A percentile compares a stretch with the other conserved stretches of the same genome.
These are phyloP conservation scores for Balakata baccata DNA, from an alignment of 345 rosid genomes.

Conservation along the genomic window DNA sequence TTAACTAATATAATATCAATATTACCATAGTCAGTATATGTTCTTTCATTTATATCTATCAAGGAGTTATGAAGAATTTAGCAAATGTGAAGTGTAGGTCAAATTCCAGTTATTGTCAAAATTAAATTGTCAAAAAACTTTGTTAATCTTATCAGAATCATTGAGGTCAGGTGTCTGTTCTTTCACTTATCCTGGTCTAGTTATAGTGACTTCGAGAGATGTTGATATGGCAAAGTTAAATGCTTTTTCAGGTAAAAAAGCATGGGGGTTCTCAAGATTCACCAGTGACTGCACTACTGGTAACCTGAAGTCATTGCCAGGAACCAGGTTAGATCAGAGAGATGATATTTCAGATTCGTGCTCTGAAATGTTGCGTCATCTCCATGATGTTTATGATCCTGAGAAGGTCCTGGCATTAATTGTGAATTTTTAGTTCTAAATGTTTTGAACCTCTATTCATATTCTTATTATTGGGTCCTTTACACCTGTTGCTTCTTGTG, in stretches of 20 bases:
- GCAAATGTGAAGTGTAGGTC: background rate
- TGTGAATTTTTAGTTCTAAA: background rate
- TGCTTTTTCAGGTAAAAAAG: constrained; percentile 52
- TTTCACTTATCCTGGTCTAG: constrained; percentile 5
- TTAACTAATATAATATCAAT: too few species aligned
- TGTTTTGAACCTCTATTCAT: constrained; percentile 3
- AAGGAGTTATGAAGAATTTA: background rate
- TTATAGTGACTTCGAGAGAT: constrained; percentile 12
- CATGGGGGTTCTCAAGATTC: constrained; percentile 86
- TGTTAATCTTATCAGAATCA: background rate
- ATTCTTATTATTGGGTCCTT: constrained; percentile 11
- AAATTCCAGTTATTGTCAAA: background rate
- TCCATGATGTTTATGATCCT: constrained; percentile 90
- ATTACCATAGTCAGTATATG: background rate
- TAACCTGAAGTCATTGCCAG: constrained; percentile 49
- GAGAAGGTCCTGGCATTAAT: constrained; percentile 50
- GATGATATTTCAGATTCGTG: constrained; percentile 75
- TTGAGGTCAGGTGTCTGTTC: background rate
- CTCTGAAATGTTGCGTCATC: constrained; percentile 90
- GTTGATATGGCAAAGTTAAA: constrained; percentile 8
- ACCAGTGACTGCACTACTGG: constrained; percentile 85
- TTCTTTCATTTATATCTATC: background rate
- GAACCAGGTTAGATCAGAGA: constrained; percentile 59
- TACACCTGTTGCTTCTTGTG: constrained; percentile 8
- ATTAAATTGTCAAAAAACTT: background rate